Conservation (phyloP, 2,329 filamentous ascomycete species). For the Fusarium sterilihyphosum region DNA sequence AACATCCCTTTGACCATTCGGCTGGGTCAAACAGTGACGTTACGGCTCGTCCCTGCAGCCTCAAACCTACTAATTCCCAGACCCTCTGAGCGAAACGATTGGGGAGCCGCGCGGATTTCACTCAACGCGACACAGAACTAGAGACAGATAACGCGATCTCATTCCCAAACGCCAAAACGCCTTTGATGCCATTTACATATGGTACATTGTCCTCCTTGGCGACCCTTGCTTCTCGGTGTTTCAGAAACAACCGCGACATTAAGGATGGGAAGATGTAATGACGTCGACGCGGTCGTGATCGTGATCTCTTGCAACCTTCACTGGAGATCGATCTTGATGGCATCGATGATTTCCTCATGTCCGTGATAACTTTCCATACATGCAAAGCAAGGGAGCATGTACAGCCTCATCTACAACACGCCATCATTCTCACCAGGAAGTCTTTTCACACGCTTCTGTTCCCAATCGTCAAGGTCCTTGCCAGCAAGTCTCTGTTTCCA, state of each 20-base stretch:
- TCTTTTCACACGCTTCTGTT: conserved; percentile 92
- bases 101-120: background rate
- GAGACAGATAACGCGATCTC: background rate
- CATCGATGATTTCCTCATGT: background rate
- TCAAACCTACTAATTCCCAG: conserved; percentile 4
- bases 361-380: conserved; percentile 13
- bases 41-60: conserved; percentile 28
- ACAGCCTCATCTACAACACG: conserved; percentile 58
- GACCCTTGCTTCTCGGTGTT: conserved; percentile 27
- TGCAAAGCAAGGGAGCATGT: conserved; percentile 20
- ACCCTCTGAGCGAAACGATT: background rate
- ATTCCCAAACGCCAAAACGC: conserved; percentile 30
- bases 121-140: background rate
- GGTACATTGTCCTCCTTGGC: conserved; percentile 11
- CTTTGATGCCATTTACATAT: conserved; percentile 24
- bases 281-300: conserved; percentile 6
- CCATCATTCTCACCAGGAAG: conserved; percentile 92
- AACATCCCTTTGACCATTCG: conserved; percentile 2
- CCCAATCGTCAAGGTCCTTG: conserved; percentile 95
- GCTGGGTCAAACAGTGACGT: conserved; percentile 18
- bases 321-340: background rate
- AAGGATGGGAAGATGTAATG: conserved; percentile 3
- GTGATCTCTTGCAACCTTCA: conserved; percentile 4
- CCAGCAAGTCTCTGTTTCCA: conserved; percentile 60
- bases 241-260: background rate